phyloP scores from a whole-genome alignment of 305 asterid genomes.

The Stenogyne calaminthoides region DNA sequence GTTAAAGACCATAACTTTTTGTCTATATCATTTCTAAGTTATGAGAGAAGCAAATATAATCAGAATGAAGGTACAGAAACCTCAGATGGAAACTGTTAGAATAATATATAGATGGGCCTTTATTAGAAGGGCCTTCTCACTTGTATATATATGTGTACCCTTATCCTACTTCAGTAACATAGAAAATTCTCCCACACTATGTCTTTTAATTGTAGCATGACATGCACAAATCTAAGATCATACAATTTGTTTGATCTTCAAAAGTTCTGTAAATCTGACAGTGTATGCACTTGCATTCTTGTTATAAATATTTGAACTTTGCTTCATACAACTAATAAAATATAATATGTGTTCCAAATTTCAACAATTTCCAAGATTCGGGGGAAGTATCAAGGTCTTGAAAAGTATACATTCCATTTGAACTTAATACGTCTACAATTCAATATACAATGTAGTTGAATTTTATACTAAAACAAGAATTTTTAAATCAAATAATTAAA shows the following conservation, averaged over 20 bases:
- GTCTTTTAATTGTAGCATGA: too few relatives aligned
- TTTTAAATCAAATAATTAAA: neutral
- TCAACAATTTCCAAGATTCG: neutral
- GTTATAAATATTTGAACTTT: conserved; percentile 4
- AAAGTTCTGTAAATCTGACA: neutral
- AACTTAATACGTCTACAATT: neutral
- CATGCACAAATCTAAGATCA: neutral
- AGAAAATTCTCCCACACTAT: too few relatives aligned
- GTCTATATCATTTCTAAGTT: conserved; percentile 16
- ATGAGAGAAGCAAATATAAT: neutral
- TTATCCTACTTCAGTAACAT: too few relatives aligned
- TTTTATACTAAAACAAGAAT: neutral
- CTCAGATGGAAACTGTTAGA: conserved; percentile 2
- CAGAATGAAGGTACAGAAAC: conserved; percentile 5
- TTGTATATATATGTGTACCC: too few relatives aligned
- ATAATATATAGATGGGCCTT: too few relatives aligned
- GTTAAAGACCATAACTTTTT: conserved; percentile 10
- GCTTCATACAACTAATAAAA: conserved; percentile 12
- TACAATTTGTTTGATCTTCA: neutral
- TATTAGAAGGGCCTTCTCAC: too few relatives aligned
- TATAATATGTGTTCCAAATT: neutral
- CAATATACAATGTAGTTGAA: neutral
- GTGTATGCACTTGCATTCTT: conserved; percentile 6
- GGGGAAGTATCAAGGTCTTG: neutral
- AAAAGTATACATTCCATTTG: neutral